Conservation (phyloP, 176 grass and related monocot genomes). For the Puccinellia tenuiflora region DNA sequence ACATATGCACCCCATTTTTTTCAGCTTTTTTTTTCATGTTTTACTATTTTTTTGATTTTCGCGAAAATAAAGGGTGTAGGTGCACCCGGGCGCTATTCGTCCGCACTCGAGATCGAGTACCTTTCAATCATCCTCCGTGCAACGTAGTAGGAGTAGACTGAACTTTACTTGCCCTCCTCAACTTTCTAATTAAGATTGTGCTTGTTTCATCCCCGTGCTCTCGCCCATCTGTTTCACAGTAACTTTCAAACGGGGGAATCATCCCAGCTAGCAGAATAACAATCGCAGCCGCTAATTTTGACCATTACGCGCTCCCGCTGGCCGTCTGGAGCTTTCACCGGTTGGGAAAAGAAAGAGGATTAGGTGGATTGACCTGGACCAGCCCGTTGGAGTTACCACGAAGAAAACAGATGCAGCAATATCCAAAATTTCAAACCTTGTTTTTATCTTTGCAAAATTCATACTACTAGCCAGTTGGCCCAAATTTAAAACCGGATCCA, state of each 20-base stretch:
- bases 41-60: too few species aligned
- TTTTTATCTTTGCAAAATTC: too few species aligned
- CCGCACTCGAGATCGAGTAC: too few species aligned
- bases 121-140: neutral
- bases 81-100: too few species aligned
- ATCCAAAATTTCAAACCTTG: too few species aligned
- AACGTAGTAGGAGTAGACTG: neutral
- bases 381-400: neutral
- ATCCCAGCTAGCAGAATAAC: neutral
- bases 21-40: too few species aligned
- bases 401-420: neutral
- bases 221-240: neutral
- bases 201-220: too few species aligned
- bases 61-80: too few species aligned
- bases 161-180: neutral
- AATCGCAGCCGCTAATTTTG: slow-evolving; percentile 24
- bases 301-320: neutral
- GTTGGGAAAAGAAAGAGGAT: neutral
- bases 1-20: too few species aligned
- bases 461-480: too few species aligned
- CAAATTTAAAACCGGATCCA: neutral
- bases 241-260: too few species aligned
- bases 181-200: neutral
- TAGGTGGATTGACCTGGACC: neutral
- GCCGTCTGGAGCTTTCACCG: neutral